Conservation (phyloP, 192 early-diverging fungal genomes). For the Funneliformis mosseae region DNA sequence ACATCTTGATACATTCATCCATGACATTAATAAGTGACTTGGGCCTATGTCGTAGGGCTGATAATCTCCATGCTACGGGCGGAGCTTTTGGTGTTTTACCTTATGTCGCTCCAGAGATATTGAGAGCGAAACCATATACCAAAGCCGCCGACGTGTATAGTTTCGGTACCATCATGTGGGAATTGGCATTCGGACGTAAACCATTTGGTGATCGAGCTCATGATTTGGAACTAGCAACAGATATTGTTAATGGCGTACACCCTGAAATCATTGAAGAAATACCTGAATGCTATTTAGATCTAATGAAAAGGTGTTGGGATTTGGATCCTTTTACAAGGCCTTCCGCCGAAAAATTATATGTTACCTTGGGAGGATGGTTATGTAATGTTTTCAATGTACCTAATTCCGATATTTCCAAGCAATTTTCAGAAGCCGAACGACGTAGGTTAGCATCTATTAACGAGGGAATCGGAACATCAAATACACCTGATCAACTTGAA, state of each 20-base stretch:
- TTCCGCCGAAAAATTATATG: slow-evolving; percentile 45
- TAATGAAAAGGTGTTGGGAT: slow-evolving; percentile 27
- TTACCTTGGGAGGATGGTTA: not conserved
- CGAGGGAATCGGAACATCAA: not conserved
- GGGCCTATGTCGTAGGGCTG: not conserved
- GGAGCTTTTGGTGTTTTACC: slow-evolving; percentile 39
- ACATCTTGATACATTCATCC: slow-evolving; percentile 7
- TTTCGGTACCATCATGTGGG: slow-evolving; percentile 51
- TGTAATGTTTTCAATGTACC: not conserved
- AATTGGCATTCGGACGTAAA: slow-evolving; percentile 39
- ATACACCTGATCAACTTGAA: not conserved
- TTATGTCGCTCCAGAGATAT: slow-evolving; percentile 45
- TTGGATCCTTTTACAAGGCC: slow-evolving; percentile 20
- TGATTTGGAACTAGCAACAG: slow-evolving; percentile 17
- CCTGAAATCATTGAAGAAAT: not conserved
- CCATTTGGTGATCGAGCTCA: slow-evolving; percentile 34
- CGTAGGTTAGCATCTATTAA: not conserved
- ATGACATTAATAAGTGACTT: not conserved
- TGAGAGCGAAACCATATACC: slow-evolving; percentile 37
- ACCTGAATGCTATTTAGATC: slow-evolving; percentile 1
- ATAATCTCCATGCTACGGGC: not conserved
- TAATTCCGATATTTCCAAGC: not conserved
- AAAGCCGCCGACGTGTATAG: slow-evolving; percentile 44
- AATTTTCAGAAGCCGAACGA: not conserved
- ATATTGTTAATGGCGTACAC: slow-evolving; percentile 21